These are phyloP conservation scores for Diaporthe aspalathi DNA, from an alignment of 2,329 filamentous ascomycete genomes.

Conservation along the genomic window DNA sequence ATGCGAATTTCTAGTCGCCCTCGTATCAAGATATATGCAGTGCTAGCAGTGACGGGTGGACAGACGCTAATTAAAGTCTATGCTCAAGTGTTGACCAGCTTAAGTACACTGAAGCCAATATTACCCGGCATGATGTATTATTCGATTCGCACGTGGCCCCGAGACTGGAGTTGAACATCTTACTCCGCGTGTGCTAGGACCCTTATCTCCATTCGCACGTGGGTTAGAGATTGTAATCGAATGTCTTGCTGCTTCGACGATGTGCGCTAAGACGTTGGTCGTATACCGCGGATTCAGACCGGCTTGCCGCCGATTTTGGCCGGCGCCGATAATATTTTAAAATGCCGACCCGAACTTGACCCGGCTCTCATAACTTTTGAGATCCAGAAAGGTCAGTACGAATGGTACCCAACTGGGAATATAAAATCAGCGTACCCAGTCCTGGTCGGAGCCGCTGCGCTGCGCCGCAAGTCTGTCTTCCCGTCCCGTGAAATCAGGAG, in stretches of 20 bases:
- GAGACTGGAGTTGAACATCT: background rate
- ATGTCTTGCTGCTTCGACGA: background rate
- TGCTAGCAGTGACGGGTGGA: background rate
- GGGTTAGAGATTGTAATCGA: background rate
- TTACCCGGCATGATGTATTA: background rate
- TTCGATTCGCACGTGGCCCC: background rate
- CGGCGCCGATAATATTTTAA: background rate
- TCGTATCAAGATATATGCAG: background rate
- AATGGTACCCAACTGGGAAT: background rate
- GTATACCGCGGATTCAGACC: no score
- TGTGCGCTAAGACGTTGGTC: background rate
- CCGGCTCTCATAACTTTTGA: rapidly evolving
- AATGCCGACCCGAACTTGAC: background rate
- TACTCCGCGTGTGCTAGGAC: background rate
- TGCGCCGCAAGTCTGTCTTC: rapidly evolving
- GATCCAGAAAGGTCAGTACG: background rate
- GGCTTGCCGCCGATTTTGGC: background rate
- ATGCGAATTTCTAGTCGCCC: background rate
- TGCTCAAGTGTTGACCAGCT: background rate
- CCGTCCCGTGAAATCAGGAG: background rate
- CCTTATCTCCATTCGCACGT: background rate
- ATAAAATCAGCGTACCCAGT: background rate
- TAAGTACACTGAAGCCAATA: background rate
- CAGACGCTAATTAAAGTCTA: no score
- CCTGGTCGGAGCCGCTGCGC: no score